phyloP scores from a whole-genome alignment of 306 rosid genomes.

The Malus orientalis region DNA sequence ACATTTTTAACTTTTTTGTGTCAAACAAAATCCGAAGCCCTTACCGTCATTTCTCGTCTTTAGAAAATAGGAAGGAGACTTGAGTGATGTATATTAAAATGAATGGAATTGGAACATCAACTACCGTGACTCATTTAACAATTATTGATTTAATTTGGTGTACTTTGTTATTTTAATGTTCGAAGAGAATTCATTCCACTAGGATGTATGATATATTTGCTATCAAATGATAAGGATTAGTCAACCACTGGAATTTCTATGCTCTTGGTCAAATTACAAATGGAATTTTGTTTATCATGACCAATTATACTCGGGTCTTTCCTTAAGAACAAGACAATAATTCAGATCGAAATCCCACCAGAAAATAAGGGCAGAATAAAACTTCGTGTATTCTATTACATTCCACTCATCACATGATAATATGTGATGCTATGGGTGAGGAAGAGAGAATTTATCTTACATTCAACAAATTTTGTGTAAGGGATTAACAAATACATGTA shows the following conservation, averaged over 20 bases:
- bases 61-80: background rate
- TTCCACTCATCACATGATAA: no score
- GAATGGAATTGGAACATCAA: background rate
- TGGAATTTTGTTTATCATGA: background rate
- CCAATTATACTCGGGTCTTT: no score
- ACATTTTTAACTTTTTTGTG: no score
- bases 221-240: background rate
- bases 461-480: no score
- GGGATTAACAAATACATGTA: background rate
- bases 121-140: no score
- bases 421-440: background rate
- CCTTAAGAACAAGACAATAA: background rate
- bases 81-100: background rate
- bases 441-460: no score
- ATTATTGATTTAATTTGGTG: no score
- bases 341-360: background rate
- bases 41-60: no score
- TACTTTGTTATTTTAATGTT: background rate
- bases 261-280: background rate
- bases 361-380: no score
- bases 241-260: background rate
- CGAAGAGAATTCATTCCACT: background rate
- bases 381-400: no score
- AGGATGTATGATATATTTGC: background rate
- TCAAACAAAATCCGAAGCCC: no score